phyloP scores from a whole-genome alignment of 805 yeast species.

The Dipodascus albidus region DNA sequence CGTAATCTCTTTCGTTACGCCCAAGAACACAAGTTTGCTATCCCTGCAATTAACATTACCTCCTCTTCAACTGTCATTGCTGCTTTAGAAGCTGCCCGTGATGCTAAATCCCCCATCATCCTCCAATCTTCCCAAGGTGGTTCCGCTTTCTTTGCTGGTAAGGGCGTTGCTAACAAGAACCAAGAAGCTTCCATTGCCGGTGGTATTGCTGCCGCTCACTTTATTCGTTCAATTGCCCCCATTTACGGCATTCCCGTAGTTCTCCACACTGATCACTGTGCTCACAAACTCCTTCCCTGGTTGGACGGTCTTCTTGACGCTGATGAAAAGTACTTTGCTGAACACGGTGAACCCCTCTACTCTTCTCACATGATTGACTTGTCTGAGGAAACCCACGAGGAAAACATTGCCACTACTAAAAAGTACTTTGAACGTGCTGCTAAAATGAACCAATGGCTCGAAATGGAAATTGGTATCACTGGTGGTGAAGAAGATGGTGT shows the following conservation, averaged over 20 bases:
- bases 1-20: conserved; percentile 71
- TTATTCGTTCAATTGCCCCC: conserved; percentile 94
- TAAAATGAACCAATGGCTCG: conserved; percentile 93
- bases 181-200: conserved; percentile 94
- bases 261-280: conserved; percentile 98
- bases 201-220: conserved; percentile 95
- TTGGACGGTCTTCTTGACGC: conserved; percentile 96
- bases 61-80: conserved; percentile 96
- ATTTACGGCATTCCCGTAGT: conserved; percentile 93
- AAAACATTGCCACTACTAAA: conserved; percentile 88
- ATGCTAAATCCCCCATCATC: conserved; percentile 87
- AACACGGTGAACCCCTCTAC: conserved; percentile 89
- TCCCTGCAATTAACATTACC: conserved; percentile 97
- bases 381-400: conserved; percentile 93
- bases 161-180: conserved; percentile 90
- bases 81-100: conserved; percentile 96
- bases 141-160: conserved; percentile 99
- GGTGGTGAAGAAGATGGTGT: conserved; percentile 99
- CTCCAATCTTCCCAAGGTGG: conserved; percentile 98
- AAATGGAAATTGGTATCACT: conserved; percentile 99
- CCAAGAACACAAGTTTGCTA: conserved; percentile 86
- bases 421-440: conserved; percentile 91
- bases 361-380: conserved; percentile 98
- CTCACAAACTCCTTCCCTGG: conserved; percentile 96
- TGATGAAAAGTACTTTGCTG: conserved; percentile 83